These are phyloP conservation scores for Diplogelasinospora grovesii DNA, from an alignment of 495 filamentous ascomycete genomes.

Conservation along the genomic window DNA sequence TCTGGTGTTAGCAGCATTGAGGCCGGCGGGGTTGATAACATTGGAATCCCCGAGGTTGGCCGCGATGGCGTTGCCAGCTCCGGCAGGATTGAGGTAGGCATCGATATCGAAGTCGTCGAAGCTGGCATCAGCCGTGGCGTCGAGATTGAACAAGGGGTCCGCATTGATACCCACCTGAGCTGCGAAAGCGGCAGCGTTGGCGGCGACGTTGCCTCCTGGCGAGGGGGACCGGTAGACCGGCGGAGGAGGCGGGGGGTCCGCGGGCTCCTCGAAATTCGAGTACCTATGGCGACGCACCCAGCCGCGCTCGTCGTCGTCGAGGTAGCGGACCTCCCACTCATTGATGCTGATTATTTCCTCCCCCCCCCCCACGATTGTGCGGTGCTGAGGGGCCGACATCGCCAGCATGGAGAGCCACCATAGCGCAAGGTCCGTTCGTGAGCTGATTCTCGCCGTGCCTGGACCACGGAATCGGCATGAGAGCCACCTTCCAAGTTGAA, in stretches of 20 bases:
- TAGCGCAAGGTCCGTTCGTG: slow-evolving; percentile 10
- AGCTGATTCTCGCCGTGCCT: slow-evolving; percentile 2
- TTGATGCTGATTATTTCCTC: neutral
- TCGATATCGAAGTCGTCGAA: too few relatives aligned
- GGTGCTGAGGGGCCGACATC: slow-evolving; percentile 1
- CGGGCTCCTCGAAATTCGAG: neutral
- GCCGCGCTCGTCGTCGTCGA: neutral
- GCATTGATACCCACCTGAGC: too few relatives aligned
- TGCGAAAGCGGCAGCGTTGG: too few relatives aligned
- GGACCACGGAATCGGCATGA: slow-evolving; percentile 9
- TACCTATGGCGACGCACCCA: neutral
- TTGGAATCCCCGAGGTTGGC: too few relatives aligned
- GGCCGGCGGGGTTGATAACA: too few relatives aligned
- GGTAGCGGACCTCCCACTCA: neutral
- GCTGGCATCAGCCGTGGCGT: too few relatives aligned
- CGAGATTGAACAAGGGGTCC: too few relatives aligned
- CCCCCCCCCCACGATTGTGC: neutral
- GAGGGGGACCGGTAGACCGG: neutral
- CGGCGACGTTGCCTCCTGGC: too few relatives aligned
- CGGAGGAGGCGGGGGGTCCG: neutral
- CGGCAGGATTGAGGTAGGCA: too few relatives aligned
- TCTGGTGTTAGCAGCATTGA: too few relatives aligned
- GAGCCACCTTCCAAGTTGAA: neutral
- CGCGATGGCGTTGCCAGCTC: too few relatives aligned
- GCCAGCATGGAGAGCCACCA: slow-evolving; percentile 12